Conservation (phyloP, 225 moss, liverwort and hornwort species). For the Antitrichia curtipendula region DNA sequence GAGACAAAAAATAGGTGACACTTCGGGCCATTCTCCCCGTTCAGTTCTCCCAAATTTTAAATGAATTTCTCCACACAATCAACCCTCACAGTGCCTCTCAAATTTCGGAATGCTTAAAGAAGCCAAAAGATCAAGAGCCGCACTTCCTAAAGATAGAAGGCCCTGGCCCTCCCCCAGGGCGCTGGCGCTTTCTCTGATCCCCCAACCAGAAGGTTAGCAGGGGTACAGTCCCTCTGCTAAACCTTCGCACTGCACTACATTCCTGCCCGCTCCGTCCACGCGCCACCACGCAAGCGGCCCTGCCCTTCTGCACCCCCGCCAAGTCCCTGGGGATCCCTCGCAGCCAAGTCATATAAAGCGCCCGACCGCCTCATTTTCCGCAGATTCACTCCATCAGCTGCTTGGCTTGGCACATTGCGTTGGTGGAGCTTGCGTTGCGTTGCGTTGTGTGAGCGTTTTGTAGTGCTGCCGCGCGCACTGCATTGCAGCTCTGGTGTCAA, state of each 20-base stretch:
- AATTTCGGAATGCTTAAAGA: not conserved
- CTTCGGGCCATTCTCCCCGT: not conserved
- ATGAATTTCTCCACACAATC: not conserved
- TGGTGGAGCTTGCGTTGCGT: too few species aligned
- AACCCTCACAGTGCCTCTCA: not conserved
- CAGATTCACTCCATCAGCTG: not conserved
- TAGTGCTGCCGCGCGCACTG: not conserved
- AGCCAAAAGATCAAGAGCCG: not conserved
- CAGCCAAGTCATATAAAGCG: constrained; percentile 1
- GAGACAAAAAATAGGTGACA: not conserved
- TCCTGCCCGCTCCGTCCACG: not conserved
- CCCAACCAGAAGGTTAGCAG: not conserved
- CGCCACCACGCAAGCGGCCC: not conserved
- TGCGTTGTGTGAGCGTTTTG: not conserved
- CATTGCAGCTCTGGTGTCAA: not conserved
- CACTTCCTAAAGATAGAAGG: not conserved
- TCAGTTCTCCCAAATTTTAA: not conserved
- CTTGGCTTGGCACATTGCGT: not conserved
- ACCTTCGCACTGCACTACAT: not conserved
- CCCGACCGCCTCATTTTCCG: not conserved
- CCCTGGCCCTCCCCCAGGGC: not conserved
- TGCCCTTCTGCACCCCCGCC: not conserved
- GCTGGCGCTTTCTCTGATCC: not conserved
- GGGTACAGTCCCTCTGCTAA: not conserved
- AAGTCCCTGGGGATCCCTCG: not conserved